A percentile compares a stretch with the other conserved stretches of the same genome.
Evolutionary conservation across 1,284 basidiomycete species (phyloP).

Genomic region (Boletus sp.): DNA sequence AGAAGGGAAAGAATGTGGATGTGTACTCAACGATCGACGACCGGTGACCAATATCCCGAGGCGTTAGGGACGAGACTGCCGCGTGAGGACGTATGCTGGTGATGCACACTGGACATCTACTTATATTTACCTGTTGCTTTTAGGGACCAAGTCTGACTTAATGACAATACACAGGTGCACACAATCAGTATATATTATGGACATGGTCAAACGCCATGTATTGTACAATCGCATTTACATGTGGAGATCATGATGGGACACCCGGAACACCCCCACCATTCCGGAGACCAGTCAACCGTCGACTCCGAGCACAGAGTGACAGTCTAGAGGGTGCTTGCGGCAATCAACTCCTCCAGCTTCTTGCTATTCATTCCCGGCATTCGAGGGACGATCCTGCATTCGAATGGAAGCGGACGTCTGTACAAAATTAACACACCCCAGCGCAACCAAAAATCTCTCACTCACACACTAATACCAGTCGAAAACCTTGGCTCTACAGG

Average conservation of each 20-base stretch:
- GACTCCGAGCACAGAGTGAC: background rate
- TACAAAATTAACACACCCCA: background rate
- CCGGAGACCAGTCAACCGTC: background rate
- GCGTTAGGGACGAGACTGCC: background rate
- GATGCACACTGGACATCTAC: background rate
- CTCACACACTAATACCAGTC: slow-evolving; percentile 9
- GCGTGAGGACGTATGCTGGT: background rate
- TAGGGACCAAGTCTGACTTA: background rate
- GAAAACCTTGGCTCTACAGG: slow-evolving; percentile 10
- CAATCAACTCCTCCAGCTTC: slow-evolving; percentile 16
- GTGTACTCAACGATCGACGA: background rate
- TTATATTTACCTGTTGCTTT: too few species aligned
- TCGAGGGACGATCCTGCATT: slow-evolving; percentile 20
- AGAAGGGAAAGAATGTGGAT: background rate
- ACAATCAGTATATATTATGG: too few species aligned
- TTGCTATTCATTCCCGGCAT: slow-evolving; percentile 4
- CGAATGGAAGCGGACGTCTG: slow-evolving; percentile 23
- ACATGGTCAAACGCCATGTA: background rate
- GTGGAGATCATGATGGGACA: background rate
- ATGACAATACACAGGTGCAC: too few species aligned
- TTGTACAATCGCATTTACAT: background rate
- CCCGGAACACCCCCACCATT: background rate
- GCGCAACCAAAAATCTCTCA: background rate
- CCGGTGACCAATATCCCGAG: background rate
- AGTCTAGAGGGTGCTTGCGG: background rate